Evolutionary conservation across 495 filamentous ascomycete genomes (phyloP), one percentile per base, ranked within the genome.

Genomic region (Apiosordaria backusii): DNA sequence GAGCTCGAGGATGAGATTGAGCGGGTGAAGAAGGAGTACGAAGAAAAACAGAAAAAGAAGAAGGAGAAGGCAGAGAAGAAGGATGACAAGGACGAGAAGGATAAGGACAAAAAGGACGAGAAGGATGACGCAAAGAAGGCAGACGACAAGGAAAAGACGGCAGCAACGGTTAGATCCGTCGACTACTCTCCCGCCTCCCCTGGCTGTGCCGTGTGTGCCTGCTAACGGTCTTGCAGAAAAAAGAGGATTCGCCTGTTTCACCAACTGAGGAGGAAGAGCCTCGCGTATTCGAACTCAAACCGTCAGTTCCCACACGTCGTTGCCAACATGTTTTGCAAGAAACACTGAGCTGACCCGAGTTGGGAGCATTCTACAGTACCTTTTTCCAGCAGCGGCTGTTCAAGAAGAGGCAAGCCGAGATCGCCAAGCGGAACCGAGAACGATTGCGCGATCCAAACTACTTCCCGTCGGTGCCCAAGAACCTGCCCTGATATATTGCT

Each of bases 341-440:
- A 45, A 18, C 29, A 45, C 35, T 15, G 35, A 15, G 35, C 35
- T 45, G 35, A 45, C 27, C 3, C 35, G 9, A 45, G 10, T n/a
- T n/a, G n/a, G n/a, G n/a, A n/a, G n/a, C n/a, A 13, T 18, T 45
- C 35, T 50, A 57, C 73, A 96, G 92, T 74, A 87, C 86, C 29
- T 95, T 98, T 74, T 95, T 92, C 74, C 91, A 96, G 65, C 90
- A 89, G 78, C 88, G 94, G 21, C 72, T 96, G 60, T 88, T 92
- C 70, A 88, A 88, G 64, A 87, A 92, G 73, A 85, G 90, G 60
- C 90, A 90, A 74, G 85, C 85, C 16, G 93, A 97, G 74, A 84
- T 90, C 59, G 88, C 92, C 26, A 94, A 88, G 74, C 84, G 91
- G 29, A 96, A 94, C 74, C 85, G 88, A 25, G 91, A 97, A 72